Evolutionary conservation across 2,329 filamentous ascomycete species (phyloP).

Genomic region (Alternaria consortialis): DNA sequence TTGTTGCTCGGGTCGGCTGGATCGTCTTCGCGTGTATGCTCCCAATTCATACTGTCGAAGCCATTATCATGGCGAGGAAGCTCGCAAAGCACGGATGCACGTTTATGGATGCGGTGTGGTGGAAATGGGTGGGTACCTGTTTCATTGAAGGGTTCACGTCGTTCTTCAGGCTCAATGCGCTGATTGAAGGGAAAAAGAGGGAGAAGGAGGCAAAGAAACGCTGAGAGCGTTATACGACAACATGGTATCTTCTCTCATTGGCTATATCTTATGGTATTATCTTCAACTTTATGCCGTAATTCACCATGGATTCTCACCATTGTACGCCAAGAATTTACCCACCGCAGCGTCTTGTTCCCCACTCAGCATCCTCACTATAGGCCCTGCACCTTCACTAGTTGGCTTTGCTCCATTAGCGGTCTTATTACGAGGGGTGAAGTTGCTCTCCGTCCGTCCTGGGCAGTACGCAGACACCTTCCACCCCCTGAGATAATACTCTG

Average conservation of each 20-base stretch:
- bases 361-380: neutral
- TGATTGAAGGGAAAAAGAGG: constrained; percentile 37
- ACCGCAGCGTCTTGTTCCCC: neutral
- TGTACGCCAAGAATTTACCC: neutral
- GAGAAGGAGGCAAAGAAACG: constrained; percentile 49
- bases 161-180: constrained; percentile 51
- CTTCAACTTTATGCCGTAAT: neutral
- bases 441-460: neutral
- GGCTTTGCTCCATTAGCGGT: neutral
- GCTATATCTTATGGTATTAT: no score
- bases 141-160: constrained; percentile 64
- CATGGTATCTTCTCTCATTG: neutral
- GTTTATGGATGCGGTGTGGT: constrained; percentile 60
- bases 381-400: neutral
- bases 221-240: constrained; percentile 10
- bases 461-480: neutral
- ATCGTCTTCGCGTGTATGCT: constrained; percentile 68
- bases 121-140: constrained; percentile 61
- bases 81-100: constrained; percentile 63
- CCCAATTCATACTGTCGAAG: constrained; percentile 72
- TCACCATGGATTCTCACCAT: neutral
- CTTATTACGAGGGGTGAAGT: neutral
- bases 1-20: constrained; percentile 68
- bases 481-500: neutral
- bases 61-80: constrained; percentile 58